Conservation (phyloP, 1,139 yeast species). For the Kodamaea ohmeri region DNA sequence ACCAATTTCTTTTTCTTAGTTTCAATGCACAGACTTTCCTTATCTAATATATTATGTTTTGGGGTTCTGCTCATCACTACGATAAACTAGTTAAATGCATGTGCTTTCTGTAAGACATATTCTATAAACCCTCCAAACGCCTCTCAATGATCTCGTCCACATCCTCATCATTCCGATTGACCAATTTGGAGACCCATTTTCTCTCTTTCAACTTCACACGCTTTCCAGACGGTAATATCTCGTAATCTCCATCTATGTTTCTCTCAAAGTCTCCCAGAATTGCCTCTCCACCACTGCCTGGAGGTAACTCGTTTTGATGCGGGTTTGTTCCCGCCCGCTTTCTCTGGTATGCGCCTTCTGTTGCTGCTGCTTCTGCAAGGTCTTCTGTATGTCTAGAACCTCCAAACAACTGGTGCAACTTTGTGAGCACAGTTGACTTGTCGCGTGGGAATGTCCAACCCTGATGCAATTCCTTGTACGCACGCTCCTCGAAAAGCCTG, state of each 20-base stretch:
- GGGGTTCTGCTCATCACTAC: too few species aligned
- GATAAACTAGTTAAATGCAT: too few species aligned
- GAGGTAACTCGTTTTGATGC: slow-evolving; percentile 44
- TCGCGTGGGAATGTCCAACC: slow-evolving; percentile 73
- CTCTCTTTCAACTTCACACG: slow-evolving; percentile 42
- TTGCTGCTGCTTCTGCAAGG: slow-evolving; percentile 7
- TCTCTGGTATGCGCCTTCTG: slow-evolving; percentile 33
- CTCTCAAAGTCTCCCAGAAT: slow-evolving; percentile 24
- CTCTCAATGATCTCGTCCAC: slow-evolving; percentile 58
- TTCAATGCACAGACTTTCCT: too few species aligned
- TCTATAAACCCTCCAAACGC: slow-evolving; percentile 38
- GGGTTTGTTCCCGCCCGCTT: slow-evolving; percentile 54
- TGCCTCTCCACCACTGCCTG: slow-evolving; percentile 48
- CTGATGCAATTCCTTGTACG: slow-evolving; percentile 70
- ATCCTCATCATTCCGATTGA: slow-evolving; percentile 39
- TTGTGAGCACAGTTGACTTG: slow-evolving; percentile 26
- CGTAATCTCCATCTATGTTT: slow-evolving; percentile 38
- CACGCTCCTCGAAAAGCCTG: slow-evolving; percentile 65
- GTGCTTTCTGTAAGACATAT: too few species aligned
- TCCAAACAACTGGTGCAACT: slow-evolving; percentile 15
- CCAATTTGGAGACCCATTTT: slow-evolving; percentile 20
- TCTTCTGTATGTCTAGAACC: neutral
- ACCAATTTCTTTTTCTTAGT: too few species aligned
- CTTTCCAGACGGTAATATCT: slow-evolving; percentile 70
- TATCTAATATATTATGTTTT: too few species aligned